These are phyloP conservation scores for Aureobasidium sp. DNA, from an alignment of 2,329 filamentous ascomycete species.

Conservation along the genomic window DNA sequence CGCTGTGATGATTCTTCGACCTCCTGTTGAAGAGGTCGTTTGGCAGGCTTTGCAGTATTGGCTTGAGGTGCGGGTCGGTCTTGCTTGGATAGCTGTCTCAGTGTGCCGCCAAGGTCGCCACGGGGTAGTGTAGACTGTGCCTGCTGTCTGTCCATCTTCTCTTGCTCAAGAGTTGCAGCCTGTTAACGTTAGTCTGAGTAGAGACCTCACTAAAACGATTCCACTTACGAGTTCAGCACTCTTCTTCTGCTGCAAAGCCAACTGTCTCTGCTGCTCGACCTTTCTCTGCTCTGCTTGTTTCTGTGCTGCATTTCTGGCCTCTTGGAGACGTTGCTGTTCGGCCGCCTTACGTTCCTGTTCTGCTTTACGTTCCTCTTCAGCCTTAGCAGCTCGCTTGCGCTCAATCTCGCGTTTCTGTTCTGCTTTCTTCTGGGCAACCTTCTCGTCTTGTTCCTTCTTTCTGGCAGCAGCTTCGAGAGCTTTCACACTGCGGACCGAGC, in stretches of 20 bases:
- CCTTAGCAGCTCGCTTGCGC: conserved; percentile 64
- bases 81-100: conserved; percentile 53
- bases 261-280: conserved; percentile 47
- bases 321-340: conserved; percentile 32
- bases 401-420: conserved; percentile 78
- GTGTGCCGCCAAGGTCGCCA: conserved; percentile 43
- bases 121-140: conserved; percentile 31
- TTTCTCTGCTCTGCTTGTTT: conserved; percentile 30
- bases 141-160: conserved; percentile 22
- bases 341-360: conserved; percentile 34
- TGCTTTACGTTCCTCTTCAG: conserved; percentile 48
- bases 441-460: conserved; percentile 80
- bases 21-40: conserved; percentile 65
- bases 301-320: conserved; percentile 32
- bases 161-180: conserved; percentile 30
- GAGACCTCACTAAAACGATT: neutral
- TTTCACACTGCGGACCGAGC: conserved; percentile 27
- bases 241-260: conserved; percentile 31
- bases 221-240: conserved; percentile 11
- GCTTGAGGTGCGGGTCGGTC: conserved; percentile 53
- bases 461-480: conserved; percentile 68
- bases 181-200: neutral
- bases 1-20: conserved; percentile 50
- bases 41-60: conserved; percentile 65
- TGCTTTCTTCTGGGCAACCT: conserved; percentile 68